Evolutionary conservation across 768 basidiomycete genomes (phyloP), one percentile per base, ranked within the genome.

Genomic region (Chiua virens): DNA sequence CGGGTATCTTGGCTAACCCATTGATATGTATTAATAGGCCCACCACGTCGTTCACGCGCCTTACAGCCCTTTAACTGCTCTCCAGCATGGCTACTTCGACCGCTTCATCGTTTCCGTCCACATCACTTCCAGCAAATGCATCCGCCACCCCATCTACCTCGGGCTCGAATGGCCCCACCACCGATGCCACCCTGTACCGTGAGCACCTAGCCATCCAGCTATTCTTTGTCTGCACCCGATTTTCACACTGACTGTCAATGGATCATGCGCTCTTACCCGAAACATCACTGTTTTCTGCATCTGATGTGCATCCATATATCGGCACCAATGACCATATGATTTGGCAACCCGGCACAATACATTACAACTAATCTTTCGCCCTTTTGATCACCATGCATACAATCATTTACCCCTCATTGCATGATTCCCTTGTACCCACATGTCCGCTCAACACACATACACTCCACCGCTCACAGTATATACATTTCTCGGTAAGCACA

Each of bases 401-500:
- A 50, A 51, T 50, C 27, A 45, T 42, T 8, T 34, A n/a, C 27
- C 14, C 18, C 25, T 42, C 37, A 9, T 4, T 53, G 4, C 8
- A 21, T 27, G 28, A 22, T 5, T 32, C 25, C 38, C 20, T 28
- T 41, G 32, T 46, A 6, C 9, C n/a, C 38, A 40, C 46, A 42
- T 46, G 47, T 15, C 45, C 21, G 17, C 55, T 39, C 36, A 52
- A 21, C 45, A 17, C 42, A 27, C 35, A 21, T 30, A 8, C n/a
- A 8, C 45, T 18, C 42, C 57, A 1, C 45, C 55, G 0, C 39
- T 45, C 15, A 51, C 58, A 68, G 67, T 68, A 17, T 68, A 68
- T 50, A 68, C 67, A 42, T 68, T 68, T 53, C 64, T 68, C 18
- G 67, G 67, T 70, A 48, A 42, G 66, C 44, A n/a, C 22, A 38